Evolutionary conservation across 805 yeast species (phyloP).

Genomic region (Metschnikowia arizonensis): DNA sequence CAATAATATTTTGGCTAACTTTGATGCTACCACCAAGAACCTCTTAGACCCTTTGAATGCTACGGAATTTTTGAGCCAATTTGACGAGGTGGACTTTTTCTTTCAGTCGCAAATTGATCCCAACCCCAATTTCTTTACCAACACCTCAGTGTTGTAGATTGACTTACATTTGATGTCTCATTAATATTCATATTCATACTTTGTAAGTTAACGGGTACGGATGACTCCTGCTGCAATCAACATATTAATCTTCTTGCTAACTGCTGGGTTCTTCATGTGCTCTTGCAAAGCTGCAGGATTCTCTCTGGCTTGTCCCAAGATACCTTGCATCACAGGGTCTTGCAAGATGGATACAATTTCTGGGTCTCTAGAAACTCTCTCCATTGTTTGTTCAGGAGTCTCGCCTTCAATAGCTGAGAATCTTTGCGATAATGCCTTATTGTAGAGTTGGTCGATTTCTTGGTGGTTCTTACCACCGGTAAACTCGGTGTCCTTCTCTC

Average conservation of each 20-base stretch:
- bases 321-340: constrained; percentile 95
- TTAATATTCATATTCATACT: background rate
- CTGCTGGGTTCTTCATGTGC: constrained; percentile 95
- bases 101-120: background rate
- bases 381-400: constrained; percentile 91
- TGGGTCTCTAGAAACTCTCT: constrained; percentile 88
- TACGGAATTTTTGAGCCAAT: background rate
- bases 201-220: constrained; percentile 59
- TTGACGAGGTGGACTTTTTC: constrained; percentile 4
- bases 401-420: constrained; percentile 82
- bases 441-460: constrained; percentile 80
- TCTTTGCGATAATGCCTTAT: constrained; percentile 74
- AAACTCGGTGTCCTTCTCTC: constrained; percentile 63
- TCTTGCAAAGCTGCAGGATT: constrained; percentile 97
- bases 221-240: constrained; percentile 96
- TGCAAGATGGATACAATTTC: constrained; percentile 84
- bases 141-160: background rate
- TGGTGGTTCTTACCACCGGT: constrained; percentile 52
- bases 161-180: background rate
- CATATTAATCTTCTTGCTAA: constrained; percentile 79
- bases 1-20: background rate
- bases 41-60: background rate
- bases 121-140: constrained; percentile 1
- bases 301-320: constrained; percentile 86
- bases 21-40: background rate